phyloP scores from a whole-genome alignment of 2,329 filamentous ascomycete genomes.

The Xylariomycetidae sp. region DNA sequence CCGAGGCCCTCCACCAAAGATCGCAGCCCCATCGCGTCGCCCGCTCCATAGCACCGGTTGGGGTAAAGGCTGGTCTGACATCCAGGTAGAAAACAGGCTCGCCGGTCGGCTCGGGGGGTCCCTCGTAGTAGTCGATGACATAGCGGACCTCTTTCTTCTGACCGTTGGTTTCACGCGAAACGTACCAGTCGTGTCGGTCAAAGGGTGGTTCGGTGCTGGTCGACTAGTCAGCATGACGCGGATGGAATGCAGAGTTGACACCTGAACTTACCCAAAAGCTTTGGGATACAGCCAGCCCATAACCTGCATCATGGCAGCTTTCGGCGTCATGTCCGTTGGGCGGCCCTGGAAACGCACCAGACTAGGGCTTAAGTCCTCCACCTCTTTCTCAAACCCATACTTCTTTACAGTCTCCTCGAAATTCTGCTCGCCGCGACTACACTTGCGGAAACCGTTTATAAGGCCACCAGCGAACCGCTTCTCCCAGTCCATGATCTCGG shows the following conservation, averaged over 20 bases:
- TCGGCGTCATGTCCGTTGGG: conserved; percentile 84
- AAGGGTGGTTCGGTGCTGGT: conserved; percentile 76
- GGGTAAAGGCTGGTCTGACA: conserved; percentile 82
- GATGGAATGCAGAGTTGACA: neutral
- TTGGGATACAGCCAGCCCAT: conserved; percentile 73
- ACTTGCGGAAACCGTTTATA: conserved; percentile 64
- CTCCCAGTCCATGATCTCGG: conserved; percentile 93
- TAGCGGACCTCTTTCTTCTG: conserved; percentile 76
- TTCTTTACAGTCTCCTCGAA: conserved; percentile 32
- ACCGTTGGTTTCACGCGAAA: conserved; percentile 65
- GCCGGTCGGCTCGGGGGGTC: conserved; percentile 71
- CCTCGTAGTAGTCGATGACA: conserved; percentile 95
- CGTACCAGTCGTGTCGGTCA: conserved; percentile 96
- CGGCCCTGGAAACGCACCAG: conserved; percentile 84
- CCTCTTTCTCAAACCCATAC: conserved; percentile 44
- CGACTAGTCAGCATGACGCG: neutral
- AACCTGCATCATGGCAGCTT: conserved; percentile 77
- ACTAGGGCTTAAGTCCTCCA: conserved; percentile 56
- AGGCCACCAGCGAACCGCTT: conserved; percentile 73
- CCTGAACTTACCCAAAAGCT: conserved; percentile 61
- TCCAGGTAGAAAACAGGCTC: conserved; percentile 96
- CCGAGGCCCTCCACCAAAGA: conserved; percentile 86
- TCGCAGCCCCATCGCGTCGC: conserved; percentile 86
- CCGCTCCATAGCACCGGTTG: conserved; percentile 73
- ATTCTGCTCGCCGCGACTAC: conserved; percentile 67